Evolutionary conservation across 257 asterid species (phyloP).

Genomic region (Thymus quinquecostatus): DNA sequence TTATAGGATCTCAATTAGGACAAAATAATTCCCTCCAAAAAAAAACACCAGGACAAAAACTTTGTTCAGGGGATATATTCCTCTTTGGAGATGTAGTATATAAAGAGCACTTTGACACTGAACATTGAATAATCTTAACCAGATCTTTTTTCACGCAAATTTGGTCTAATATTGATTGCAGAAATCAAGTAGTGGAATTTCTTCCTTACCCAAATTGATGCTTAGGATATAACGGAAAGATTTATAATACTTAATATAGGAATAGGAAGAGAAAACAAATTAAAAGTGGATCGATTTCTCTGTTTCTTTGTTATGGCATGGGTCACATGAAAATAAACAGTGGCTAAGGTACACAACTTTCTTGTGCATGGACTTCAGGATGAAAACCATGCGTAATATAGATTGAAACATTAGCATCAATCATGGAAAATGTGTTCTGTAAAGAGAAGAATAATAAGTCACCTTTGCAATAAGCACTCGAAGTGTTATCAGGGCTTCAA

Average conservation of each 20-base stretch:
- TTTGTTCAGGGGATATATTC: too few species aligned
- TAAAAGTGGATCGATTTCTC: not conserved
- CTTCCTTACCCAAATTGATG: slow-evolving; percentile 17
- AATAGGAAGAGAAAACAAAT: slow-evolving; percentile 8
- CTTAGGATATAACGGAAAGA: not conserved
- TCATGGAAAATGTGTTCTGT: not conserved
- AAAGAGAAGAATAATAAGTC: slow-evolving; percentile 30
- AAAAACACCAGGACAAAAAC: too few species aligned
- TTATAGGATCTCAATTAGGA: not conserved
- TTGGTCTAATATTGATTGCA: slow-evolving; percentile 4
- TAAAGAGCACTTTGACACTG: not conserved
- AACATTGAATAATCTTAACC: not conserved
- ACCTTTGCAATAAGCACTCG: slow-evolving; percentile 92
- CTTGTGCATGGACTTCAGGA: slow-evolving; percentile 21
- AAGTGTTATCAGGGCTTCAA: slow-evolving; percentile 77
- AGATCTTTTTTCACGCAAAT: not conserved
- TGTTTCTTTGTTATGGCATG: slow-evolving; percentile 10
- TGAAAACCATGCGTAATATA: not conserved
- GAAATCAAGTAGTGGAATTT: not conserved
- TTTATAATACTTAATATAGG: not conserved
- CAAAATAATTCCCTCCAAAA: not conserved
- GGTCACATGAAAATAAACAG: not conserved
- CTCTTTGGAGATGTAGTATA: not conserved
- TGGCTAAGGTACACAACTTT: not conserved
- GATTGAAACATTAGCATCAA: slow-evolving; percentile 12